Evolutionary conservation across 768 basidiomycete genomes (phyloP).

Genomic region (Mycena filopes): DNA sequence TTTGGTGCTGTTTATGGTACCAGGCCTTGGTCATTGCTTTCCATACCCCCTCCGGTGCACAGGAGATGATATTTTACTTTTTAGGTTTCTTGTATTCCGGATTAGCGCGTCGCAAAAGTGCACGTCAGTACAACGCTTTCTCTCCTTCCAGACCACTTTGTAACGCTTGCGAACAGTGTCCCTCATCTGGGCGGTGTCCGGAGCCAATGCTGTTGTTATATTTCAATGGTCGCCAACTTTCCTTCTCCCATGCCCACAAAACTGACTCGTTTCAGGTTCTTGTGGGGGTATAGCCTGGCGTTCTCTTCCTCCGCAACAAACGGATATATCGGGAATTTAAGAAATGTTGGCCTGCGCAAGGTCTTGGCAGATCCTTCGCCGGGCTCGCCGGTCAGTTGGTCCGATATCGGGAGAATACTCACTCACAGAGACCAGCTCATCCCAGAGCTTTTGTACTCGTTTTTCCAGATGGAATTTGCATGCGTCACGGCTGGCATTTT

Average conservation of each 20-base stretch:
- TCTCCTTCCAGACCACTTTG: neutral
- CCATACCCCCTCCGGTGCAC: conserved; percentile 10
- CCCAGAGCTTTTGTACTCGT: conserved; percentile 84
- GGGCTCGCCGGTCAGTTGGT: conserved; percentile 62
- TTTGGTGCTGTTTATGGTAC: conserved; percentile 83
- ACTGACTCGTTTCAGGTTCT: conserved; percentile 33
- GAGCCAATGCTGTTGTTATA: conserved; percentile 78
- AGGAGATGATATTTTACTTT: neutral
- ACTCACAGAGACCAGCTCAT: conserved; percentile 53
- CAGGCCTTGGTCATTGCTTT: conserved; percentile 65
- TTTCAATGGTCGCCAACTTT: conserved; percentile 74
- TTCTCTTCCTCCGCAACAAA: conserved; percentile 83
- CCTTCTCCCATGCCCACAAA: neutral
- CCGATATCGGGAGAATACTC: neutral
- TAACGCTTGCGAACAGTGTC: conserved; percentile 52
- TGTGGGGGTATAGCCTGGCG: conserved; percentile 78
- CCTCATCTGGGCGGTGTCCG: conserved; percentile 80
- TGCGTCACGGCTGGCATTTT: conserved; percentile 83
- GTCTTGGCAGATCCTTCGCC: conserved; percentile 80
- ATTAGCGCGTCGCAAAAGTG: conserved; percentile 74
- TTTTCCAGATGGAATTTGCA: conserved; percentile 90
- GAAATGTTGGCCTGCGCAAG: conserved; percentile 78
- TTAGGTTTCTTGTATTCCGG: conserved; percentile 81
- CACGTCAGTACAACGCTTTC: conserved; percentile 47
- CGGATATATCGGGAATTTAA: conserved; percentile 83